Conservation (phyloP, 495 filamentous ascomycete species). For the Pyronema domesticum region DNA sequence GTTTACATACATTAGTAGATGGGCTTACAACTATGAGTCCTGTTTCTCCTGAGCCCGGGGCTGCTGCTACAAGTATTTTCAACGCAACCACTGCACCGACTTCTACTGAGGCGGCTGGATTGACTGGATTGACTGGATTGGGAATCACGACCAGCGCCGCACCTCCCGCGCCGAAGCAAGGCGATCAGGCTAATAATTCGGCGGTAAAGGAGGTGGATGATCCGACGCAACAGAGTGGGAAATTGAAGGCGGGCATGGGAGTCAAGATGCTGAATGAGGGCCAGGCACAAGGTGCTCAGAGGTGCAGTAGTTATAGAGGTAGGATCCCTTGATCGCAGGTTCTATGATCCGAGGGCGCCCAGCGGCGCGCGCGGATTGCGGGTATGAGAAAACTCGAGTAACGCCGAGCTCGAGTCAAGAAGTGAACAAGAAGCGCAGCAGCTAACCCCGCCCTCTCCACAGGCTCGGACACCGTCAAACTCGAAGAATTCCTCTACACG, state of each 20-base stretch:
- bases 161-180: slow-evolving; percentile 9
- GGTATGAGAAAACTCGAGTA: too few relatives aligned
- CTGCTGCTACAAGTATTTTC: slow-evolving; percentile 10
- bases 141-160: slow-evolving; percentile 15
- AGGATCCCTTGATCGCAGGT: neutral
- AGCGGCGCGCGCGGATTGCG: too few relatives aligned
- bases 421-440: too few relatives aligned
- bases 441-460: too few relatives aligned
- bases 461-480: slow-evolving; percentile 29
- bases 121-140: too few relatives aligned
- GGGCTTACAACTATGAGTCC: neutral
- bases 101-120: neutral
- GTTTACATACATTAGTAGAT: slow-evolving; percentile 1
- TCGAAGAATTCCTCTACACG: slow-evolving; percentile 39
- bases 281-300: slow-evolving; percentile 20
- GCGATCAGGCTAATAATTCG: slow-evolving; percentile 7
- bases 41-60: neutral
- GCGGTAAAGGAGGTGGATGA: slow-evolving; percentile 29
- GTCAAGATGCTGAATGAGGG: slow-evolving; percentile 25
- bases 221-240: slow-evolving; percentile 21
- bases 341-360: neutral
- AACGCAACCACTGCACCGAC: slow-evolving; percentile 10
- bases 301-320: slow-evolving; percentile 25
- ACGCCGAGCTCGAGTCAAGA: too few relatives aligned
- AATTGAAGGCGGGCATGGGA: slow-evolving; percentile 20